Evolutionary conservation across 768 basidiomycete genomes (phyloP), one percentile per base, ranked within the genome.

Genomic region (Suillus alpinus): DNA sequence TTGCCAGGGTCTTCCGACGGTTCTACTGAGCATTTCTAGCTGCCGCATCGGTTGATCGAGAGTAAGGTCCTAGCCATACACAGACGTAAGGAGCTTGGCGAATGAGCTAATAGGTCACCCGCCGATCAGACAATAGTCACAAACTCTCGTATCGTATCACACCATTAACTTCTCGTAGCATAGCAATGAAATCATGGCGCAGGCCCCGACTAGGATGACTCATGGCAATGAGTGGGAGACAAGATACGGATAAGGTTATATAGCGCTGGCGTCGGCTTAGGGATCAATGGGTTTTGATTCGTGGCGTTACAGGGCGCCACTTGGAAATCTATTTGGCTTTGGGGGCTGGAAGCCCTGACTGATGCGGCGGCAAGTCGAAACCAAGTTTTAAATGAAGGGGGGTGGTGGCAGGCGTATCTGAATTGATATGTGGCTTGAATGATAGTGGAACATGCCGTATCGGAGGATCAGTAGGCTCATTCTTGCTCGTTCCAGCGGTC

Each of bases 111-210:
- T 55, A 10, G 34, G 52, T 16, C 36, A 20, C 8, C 36, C 53
- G 52, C 23, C 34, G 52, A 39, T 39, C 36, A 55, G 3, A 39
- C 53, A 34, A 53, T 26, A 53, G 36, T 53, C 23, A 37, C 23
- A 37, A 16, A 55, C 37, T 39, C 37, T 55, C 37, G 53, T 55
- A 55, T 39, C 53, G 26, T 55, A 55, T 55, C 53, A 55, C 53
- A 39, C 31, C 16, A 55, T 14, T 26, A 55, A 55, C 23, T 37
- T 55, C 36, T 55, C 16, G 36, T 55, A 55, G 53, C 53, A 10
- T 55, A 55, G 53, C 53, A 29, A 55, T 55, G 14, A 13, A 53
- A 53, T 10, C 29, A 26, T 37, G 23, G 36, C 10, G 23, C 12
- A 46, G 13, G 44, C 18, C 44, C 44, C 20, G 43, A 53, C 23